Base-by-base conservation (phyloP, 2,329 filamentous ascomycete genomes). In the Venturia oleaginea region DNA sequence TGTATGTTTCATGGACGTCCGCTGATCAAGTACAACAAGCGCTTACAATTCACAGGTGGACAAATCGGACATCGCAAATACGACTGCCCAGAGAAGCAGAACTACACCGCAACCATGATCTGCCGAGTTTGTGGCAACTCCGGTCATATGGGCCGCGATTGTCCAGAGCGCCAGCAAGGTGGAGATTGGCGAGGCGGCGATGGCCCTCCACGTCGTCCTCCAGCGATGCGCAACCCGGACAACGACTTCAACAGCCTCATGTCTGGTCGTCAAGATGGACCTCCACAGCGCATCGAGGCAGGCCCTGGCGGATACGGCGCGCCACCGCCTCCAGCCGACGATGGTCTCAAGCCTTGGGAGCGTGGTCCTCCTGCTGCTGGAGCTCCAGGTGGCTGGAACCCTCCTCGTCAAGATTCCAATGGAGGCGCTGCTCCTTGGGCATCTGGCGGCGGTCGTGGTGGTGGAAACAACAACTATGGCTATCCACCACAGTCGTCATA, bases 51-150 rank as follows among this genome's bases (percentile, higher is more conserved):
- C n/a, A 59, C 38, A 83, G 82, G 91, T 78, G 94, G 94, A 71
- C 92, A 97, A 83, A 99, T 99, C 69, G 94, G 94, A 67, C 94
- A 99, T 77, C 89, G 94, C 78, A 99, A 99, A 79, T 97, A 97
- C 76, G 94, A 99, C 75, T 99, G 94, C 71, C 94, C 94, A 17
- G 91, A 99, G 79, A 91, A 94, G 76, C 91, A 92, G 75, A 99
- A 99, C 79, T 97, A 89, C 79, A 99, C 94, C n/a, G 92, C 94
- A 71, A 97, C 92, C 78, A 97, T 99, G 75, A 97, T 99, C 74
- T 99, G 94, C 79, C 92, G 93, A 72, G 90, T 97, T 71, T 99
- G 94, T 79, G 94, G 94, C 70, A 97, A 97, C 75, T 92, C 94
- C 68, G 94, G 94, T 24, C 94, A 99, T 72, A 97, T 99, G 92